These are phyloP conservation scores for Neolentinus lepideus DNA, from an alignment of 1,284 basidiomycete genomes.

Conservation along the genomic window DNA sequence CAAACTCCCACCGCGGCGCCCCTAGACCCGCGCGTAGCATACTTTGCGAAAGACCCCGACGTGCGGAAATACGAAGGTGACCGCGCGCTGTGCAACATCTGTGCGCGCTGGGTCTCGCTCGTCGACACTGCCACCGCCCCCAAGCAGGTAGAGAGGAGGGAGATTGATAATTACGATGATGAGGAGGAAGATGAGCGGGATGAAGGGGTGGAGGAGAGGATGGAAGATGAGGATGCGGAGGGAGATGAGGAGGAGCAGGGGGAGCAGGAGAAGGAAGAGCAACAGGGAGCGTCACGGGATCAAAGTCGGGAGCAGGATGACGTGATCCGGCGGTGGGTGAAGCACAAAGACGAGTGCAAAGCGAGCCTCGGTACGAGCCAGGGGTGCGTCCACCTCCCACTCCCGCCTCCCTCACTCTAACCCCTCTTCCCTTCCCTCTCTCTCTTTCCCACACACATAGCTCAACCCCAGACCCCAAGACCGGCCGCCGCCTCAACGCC, in stretches of 20 bases:
- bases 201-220: too few species aligned
- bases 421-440: conserved; percentile 13
- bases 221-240: background rate
- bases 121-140: too few species aligned
- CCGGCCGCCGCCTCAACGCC: conserved; percentile 63
- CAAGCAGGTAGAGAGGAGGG: conserved; percentile 13
- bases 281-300: background rate
- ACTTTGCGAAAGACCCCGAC: conserved; percentile 55
- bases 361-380: conserved; percentile 20
- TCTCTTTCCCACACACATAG: conserved; percentile 25
- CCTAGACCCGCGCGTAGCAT: conserved; percentile 12
- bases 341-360: conserved; percentile 21
- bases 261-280: conserved; percentile 2
- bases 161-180: conserved; percentile 15
- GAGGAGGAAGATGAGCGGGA: conserved; percentile 18
- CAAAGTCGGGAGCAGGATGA: background rate
- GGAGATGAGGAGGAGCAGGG: conserved; percentile 10
- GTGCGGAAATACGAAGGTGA: conserved; percentile 66
- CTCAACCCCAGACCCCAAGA: conserved; percentile 39
- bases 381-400: conserved; percentile 11
- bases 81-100: conserved; percentile 58
- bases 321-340: background rate
- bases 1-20: background rate
- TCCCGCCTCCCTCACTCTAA: conserved; percentile 11
- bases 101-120: conserved; percentile 57